A percentile compares a stretch with the other conserved stretches of the same genome.
Conservation (phyloP, 108 stramenopile species). For the Conticribra guillardii region DNA sequence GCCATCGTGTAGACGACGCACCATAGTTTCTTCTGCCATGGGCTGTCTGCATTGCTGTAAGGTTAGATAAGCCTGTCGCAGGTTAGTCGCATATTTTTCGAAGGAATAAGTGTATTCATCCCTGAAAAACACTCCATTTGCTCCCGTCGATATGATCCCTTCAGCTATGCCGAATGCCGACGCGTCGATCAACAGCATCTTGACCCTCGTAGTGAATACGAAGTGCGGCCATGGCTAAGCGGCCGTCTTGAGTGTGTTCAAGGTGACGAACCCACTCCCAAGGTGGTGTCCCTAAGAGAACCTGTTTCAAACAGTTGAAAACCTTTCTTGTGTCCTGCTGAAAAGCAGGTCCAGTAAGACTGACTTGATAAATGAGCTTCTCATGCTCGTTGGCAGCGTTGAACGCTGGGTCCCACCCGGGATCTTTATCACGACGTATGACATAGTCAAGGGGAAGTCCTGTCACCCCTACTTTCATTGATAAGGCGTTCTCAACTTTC, state of each 20-base stretch:
- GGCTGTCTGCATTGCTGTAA: neutral
- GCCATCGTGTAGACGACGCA: neutral
- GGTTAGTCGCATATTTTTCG: neutral
- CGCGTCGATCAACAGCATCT: no score
- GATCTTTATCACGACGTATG: neutral
- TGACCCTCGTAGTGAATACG: no score
- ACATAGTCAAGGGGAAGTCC: neutral
- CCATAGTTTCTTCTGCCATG: neutral
- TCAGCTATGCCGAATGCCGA: no score
- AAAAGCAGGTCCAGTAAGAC: no score
- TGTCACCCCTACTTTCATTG: neutral
- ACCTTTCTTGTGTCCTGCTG: no score
- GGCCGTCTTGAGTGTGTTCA: no score
- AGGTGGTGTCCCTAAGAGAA: neutral
- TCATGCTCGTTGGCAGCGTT: neutral
- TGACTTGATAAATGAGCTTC: neutral
- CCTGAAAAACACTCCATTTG: no score
- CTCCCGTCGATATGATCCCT: no score
- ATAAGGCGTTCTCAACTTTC: neutral
- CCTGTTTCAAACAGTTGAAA: no score
- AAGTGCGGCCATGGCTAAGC: no score
- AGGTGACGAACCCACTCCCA: no score
- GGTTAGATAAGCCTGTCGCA: neutral
- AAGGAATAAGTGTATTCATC: neutral
- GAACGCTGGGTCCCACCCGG: neutral